Percentiles rank a stretch among this genome's conserved stretches.
Evolutionary conservation across 2,329 filamentous ascomycete genomes (phyloP).

Genomic region (Paracamarosporium sp.): DNA sequence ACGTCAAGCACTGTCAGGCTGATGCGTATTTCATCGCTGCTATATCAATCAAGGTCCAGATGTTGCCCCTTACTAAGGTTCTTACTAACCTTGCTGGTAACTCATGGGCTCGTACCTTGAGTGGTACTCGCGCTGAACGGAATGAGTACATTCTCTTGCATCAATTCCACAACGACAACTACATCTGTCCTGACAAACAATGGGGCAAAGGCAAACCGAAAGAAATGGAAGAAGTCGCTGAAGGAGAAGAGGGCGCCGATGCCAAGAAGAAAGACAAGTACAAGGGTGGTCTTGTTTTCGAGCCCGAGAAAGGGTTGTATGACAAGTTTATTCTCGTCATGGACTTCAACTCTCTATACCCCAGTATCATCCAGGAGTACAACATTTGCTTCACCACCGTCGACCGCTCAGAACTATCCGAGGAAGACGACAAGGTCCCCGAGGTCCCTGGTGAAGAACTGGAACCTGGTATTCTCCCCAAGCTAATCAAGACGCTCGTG

Average conservation of each 20-base stretch:
- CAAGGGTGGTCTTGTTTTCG: conserved; percentile 97
- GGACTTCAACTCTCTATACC: conserved; percentile 99
- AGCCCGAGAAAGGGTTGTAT: conserved; percentile 95
- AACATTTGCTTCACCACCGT: conserved; percentile 99
- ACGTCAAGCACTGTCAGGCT: conserved; percentile 89
- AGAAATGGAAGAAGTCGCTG: conserved; percentile 74
- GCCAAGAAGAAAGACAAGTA: conserved; percentile 99
- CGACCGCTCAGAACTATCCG: conserved; percentile 73
- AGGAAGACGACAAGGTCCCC: conserved; percentile 87
- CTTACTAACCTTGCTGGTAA: conserved; percentile 96
- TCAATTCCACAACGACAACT: conserved; percentile 95
- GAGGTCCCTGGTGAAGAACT: conserved; percentile 78
- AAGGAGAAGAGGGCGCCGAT: conserved; percentile 70
- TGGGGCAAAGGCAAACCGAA: conserved; percentile 78
- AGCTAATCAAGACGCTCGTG: conserved; percentile 90
- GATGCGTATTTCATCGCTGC: conserved; percentile 97
- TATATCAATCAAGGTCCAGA: conserved; percentile 84
- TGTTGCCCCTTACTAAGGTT: conserved; percentile 92
- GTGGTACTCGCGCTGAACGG: conserved; percentile 92
- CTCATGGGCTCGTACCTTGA: conserved; percentile 95
- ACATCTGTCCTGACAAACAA: conserved; percentile 96
- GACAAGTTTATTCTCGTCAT: conserved; percentile 99
- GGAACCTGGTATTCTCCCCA: conserved; percentile 84
- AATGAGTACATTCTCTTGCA: conserved; percentile 99
- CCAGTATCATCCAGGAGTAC: conserved; percentile 98